Conservation (phyloP, 2,329 filamentous ascomycete genomes). For the Cytospora paraplurivora region DNA sequence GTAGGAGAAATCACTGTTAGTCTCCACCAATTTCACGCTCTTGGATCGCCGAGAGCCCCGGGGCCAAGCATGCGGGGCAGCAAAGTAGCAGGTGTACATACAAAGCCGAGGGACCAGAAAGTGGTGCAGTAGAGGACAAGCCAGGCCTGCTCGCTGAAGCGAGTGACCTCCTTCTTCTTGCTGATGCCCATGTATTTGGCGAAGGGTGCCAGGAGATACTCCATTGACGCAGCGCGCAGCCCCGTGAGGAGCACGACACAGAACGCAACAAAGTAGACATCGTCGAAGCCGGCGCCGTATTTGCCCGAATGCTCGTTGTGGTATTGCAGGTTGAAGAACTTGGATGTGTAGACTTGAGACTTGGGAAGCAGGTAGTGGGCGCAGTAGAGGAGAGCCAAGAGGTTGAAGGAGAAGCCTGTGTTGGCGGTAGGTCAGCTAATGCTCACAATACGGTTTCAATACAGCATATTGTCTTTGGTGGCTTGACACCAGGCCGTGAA, state of each 20-base stretch:
- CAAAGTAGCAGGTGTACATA: constrained; percentile 48
- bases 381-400: constrained; percentile 79
- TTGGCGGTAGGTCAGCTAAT: constrained; percentile 10
- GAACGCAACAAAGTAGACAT: constrained; percentile 74
- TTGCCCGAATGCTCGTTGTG: constrained; percentile 67
- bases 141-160: constrained; percentile 96
- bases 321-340: constrained; percentile 88
- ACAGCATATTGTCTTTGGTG: neutral
- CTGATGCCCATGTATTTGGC: constrained; percentile 72
- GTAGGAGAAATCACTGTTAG: constrained; percentile 29
- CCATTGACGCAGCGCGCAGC: constrained; percentile 80
- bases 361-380: constrained; percentile 82
- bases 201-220: constrained; percentile 80
- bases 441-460: neutral
- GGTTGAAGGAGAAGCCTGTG: constrained; percentile 80
- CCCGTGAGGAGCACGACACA: constrained; percentile 86
- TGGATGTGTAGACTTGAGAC: constrained; percentile 75
- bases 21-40: constrained; percentile 1
- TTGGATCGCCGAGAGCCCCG: neutral
- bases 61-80: neutral
- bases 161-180: constrained; percentile 73
- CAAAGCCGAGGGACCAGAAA: constrained; percentile 84
- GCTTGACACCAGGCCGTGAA: constrained; percentile 2
- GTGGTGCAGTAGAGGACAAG: constrained; percentile 78
- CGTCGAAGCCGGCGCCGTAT: constrained; percentile 79